Evolutionary conservation across 2,329 filamentous ascomycete species (phyloP).

Genomic region (Rutstroemia sydowiana): DNA sequence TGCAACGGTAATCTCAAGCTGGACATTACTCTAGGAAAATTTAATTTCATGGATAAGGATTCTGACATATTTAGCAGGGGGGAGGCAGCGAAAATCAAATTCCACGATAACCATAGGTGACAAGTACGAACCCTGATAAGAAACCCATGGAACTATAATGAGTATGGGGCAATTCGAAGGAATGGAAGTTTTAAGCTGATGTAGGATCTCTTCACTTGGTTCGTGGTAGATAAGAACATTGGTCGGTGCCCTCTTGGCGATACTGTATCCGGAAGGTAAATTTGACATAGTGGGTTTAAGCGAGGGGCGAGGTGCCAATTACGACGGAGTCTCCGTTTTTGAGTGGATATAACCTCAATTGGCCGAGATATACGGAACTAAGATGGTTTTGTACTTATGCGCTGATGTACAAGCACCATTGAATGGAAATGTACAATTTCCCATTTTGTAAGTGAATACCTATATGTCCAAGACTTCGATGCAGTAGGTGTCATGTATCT

Average conservation of each 20-base stretch:
- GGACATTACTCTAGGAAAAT: slow-evolving; percentile 5
- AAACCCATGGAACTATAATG: neutral
- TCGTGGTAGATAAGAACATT: slow-evolving; percentile 7
- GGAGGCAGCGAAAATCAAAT: neutral
- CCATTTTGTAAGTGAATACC: too few species aligned
- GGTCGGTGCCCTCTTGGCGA: slow-evolving; percentile 4
- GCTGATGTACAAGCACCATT: neutral
- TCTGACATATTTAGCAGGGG: neutral
- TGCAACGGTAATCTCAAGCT: slow-evolving; percentile 5
- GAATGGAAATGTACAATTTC: neutral
- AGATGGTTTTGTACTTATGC: neutral
- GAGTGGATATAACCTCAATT: neutral
- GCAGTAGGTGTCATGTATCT: too few species aligned
- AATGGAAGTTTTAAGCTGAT: neutral
- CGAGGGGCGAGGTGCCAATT: slow-evolving; percentile 1
- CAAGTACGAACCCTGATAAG: slow-evolving; percentile 5
- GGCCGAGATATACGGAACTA: neutral
- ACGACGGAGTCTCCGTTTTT: neutral
- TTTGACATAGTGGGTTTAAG: neutral
- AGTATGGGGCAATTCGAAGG: neutral
- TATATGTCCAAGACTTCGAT: too few species aligned
- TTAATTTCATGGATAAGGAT: neutral
- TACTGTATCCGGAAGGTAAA: slow-evolving; percentile 9
- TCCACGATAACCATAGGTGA: neutral
- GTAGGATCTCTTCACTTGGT: neutral